Base-by-base conservation (phyloP, 768 basidiomycete genomes). In the Hemileccinum rubropunctum region DNA sequence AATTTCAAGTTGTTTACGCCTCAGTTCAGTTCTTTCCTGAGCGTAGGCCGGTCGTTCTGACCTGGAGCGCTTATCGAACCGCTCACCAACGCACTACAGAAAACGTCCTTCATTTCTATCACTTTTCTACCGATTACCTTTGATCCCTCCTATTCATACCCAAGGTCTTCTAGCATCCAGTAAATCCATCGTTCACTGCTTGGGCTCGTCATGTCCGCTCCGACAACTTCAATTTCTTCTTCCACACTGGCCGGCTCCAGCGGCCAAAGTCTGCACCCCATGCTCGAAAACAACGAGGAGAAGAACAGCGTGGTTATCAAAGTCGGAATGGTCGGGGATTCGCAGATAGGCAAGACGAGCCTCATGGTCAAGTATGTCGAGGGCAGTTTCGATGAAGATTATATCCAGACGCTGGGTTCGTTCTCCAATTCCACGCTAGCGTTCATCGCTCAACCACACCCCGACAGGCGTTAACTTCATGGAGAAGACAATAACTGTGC, bases 361-460 rank as follows among this genome's bases (percentile, higher is more conserved):
- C 78, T 98, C 68, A 98, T 98, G 95, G 95, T 98, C 71, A 98
- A 98, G 75, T 98, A 98, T 65, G 95, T 98, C 53, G 95, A 99
- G 75, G 95, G 95, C 45, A 92, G 88, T 72, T 97, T 95, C 71
- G 94, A 97, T 72, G 94, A 95, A 76, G 95, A 98, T 71, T 98
- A 98, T 75, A 98, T 99, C 69, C 95, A 98, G 82, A 98, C 95
- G 74, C 86, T 99, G 74, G 95, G 92, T 87, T 64, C 50, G 84
- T 73, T 23, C 20, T 23, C 6, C 35, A 30, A 34, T 50, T 47
- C 33, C 44, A 32, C 40, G 0, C 26, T 1, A 1, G 11, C 47
- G 4, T 40, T 41, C 46, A 12, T 42, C 39, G 14, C 52, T 61
- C 52, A 66, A 39, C 37, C 18, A 15, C 6, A 41, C 42, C 30